These are phyloP conservation scores for Corylus avellana DNA, from an alignment of 306 rosid species.

Conservation along the genomic window DNA sequence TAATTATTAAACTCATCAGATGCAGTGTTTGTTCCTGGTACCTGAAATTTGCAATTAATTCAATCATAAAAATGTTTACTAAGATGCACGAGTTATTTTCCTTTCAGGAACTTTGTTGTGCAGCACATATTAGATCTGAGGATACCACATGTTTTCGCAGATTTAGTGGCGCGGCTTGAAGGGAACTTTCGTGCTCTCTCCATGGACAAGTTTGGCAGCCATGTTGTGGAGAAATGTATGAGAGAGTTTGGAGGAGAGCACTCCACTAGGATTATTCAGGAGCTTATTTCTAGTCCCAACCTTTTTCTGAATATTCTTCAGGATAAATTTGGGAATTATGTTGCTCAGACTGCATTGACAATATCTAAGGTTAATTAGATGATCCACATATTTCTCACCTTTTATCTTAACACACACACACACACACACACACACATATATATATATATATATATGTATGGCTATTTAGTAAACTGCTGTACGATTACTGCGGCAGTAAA, in stretches of 20 bases:
- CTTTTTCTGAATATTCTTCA: conserved; percentile 29
- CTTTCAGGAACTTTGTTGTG: conserved; percentile 51
- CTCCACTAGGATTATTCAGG: conserved; percentile 5
- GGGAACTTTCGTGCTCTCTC: conserved; percentile 31
- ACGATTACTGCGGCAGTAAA: too few species aligned
- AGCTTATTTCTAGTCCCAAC: conserved; percentile 20
- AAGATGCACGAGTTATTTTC: not conserved
- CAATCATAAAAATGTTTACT: too few species aligned
- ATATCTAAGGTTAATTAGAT: conserved; percentile 30
- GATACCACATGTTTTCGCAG: not conserved
- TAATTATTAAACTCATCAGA: too few species aligned
- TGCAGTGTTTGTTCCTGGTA: too few species aligned
- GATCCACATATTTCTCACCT: not conserved
- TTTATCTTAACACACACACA: too few species aligned
- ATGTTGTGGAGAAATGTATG: conserved; percentile 45
- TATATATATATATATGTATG: too few species aligned
- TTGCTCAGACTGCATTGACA: conserved; percentile 43
- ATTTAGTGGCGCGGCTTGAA: conserved; percentile 3
- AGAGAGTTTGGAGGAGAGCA: not conserved
- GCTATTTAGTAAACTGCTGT: too few species aligned
- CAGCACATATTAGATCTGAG: conserved; percentile 24
- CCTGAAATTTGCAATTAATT: too few species aligned
- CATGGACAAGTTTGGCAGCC: conserved; percentile 42
- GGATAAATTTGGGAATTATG: conserved; percentile 45
- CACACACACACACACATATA: too few species aligned